These are phyloP conservation scores for Solanum virginianum DNA, from an alignment of 257 asterid genomes.

Conservation along the genomic window DNA sequence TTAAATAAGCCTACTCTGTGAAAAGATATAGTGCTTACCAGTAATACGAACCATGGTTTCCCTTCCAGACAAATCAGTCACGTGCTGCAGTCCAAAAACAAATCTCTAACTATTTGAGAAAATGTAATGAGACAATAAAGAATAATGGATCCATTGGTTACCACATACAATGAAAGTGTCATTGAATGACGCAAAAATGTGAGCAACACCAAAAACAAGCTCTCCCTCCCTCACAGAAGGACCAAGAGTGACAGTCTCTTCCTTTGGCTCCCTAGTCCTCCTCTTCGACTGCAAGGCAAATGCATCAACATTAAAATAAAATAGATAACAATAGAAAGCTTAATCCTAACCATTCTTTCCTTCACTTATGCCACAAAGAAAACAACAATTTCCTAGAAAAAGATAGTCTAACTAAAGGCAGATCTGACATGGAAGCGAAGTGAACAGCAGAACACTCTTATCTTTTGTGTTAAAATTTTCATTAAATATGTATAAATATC, in stretches of 20 bases:
- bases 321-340: background rate
- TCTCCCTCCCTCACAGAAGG: background rate
- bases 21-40: background rate
- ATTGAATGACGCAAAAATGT: background rate
- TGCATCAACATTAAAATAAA: background rate
- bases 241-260: background rate
- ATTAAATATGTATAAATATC: background rate
- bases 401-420: background rate
- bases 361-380: background rate
- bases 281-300: background rate
- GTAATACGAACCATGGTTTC: constrained; percentile 1
- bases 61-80: background rate
- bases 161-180: background rate
- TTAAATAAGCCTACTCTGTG: background rate
- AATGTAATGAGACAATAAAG: background rate
- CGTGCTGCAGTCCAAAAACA: background rate
- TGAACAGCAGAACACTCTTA: background rate
- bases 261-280: constrained; percentile 1
- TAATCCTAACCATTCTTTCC: background rate
- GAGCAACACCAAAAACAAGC: background rate
- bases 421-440: background rate
- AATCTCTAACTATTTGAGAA: background rate
- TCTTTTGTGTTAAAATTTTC: background rate
- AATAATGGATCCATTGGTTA: background rate
- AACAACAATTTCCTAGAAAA: background rate